Evolutionary conservation across 139 green algal genomes (phyloP), one percentile per base, ranked within the genome.

Genomic region (Ettlia oleoabundans): DNA sequence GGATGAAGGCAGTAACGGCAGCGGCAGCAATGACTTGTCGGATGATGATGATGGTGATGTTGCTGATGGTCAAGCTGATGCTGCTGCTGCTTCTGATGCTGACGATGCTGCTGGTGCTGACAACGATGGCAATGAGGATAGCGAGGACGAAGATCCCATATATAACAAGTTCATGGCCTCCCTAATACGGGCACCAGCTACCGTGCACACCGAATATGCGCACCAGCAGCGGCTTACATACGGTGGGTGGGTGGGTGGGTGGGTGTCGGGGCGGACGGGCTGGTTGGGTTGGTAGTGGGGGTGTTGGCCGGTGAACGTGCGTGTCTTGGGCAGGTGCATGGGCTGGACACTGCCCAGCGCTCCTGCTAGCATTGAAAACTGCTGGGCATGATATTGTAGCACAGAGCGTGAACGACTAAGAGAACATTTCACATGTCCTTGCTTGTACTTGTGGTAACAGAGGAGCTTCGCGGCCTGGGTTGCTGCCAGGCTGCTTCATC

Each of bases 101-200:
- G 47, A 10, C 13, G 47, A 58, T 15, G 13, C 13, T 10, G 47
- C 47, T 10, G 47, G 47, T 24, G 47, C 62, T 69, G 62, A 21
- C 15, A 19, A 13, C 30, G 62, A 33, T 69, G 62, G n/a, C 30
- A 19, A 21, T 28, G n/a, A n/a, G n/a, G n/a, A n/a, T n/a, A n/a
- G n/a, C n/a, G n/a, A n/a, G n/a, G n/a, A n/a, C n/a, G n/a, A n/a
- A n/a, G n/a, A n/a, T 58, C 47, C 47, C 47, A 40, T 76, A 10
- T 64, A 77, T 42, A 77, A 64, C 42, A 30, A 62, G 2, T 77
- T 43, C 70, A 77, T 77, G 70, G 70, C 43, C 8, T 77, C 70
- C 30, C 28, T 77, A 7, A 28, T 33, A 4, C n/a, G 42, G n/a
- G 43, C n/a, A 10, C 42, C 43, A 4, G 24, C 15, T 2, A 21